A percentile compares a stretch with the other conserved stretches of the same genome.
phyloP scores from a whole-genome alignment of 805 yeast species.

The Barnettozyma sucrosica region DNA sequence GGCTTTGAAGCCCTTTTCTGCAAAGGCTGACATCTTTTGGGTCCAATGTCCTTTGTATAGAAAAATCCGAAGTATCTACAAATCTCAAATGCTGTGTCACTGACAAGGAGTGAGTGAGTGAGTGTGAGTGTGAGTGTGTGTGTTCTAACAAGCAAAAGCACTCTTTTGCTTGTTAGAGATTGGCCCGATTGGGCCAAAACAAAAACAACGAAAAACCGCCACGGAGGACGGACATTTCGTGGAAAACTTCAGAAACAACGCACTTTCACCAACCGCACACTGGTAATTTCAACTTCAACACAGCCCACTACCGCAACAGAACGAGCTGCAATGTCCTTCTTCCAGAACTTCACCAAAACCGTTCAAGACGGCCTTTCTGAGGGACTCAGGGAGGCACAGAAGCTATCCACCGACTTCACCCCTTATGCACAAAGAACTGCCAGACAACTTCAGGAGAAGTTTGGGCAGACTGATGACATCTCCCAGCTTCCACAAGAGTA shows the following conservation, averaged over 20 bases:
- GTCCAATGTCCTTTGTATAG: too few species aligned
- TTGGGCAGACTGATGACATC: conserved; percentile 60
- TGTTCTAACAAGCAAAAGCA: too few species aligned
- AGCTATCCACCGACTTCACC: conserved; percentile 37
- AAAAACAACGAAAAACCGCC: too few species aligned
- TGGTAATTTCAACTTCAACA: background rate
- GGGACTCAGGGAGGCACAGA: conserved; percentile 34
- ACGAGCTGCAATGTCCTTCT: conserved; percentile 25
- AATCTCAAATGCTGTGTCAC: too few species aligned
- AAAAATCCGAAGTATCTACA: too few species aligned
- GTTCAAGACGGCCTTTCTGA: conserved; percentile 23
- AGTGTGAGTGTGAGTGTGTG: too few species aligned
- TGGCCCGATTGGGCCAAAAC: background rate
- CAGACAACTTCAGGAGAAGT: conserved; percentile 53
- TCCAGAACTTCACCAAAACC: conserved; percentile 22
- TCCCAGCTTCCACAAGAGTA: conserved; percentile 74
- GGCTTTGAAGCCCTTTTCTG: conserved; percentile 47
- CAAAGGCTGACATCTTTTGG: conserved; percentile 53
- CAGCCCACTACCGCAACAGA: background rate
- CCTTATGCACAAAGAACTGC: conserved; percentile 58
- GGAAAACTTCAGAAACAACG: background rate
- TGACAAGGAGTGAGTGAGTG: too few species aligned
- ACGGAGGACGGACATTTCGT: background rate
- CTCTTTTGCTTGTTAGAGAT: too few species aligned
- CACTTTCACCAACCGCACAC: background rate